Base-by-base conservation (phyloP, 768 basidiomycete genomes). In the Pleurotus giganteus region DNA sequence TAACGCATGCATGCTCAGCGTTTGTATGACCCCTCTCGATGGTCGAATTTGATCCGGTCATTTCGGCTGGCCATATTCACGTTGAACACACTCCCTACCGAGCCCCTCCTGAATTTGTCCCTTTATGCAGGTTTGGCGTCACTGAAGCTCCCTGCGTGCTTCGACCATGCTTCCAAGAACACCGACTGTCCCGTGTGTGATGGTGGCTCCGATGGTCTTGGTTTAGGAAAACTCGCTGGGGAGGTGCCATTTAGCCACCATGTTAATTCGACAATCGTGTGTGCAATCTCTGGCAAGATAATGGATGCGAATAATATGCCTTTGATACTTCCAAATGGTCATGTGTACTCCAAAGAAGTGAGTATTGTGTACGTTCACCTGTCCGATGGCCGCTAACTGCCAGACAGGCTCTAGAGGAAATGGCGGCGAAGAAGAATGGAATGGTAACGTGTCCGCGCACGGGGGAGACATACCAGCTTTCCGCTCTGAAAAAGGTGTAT, bases 251-350 rank as follows among this genome's bases (percentile, higher is more conserved):
- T 82, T 65, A 91, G 90, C 61, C 95, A 98, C 71, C 94, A 98
- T 66, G 85, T 88, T 36, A 98, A 96, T 65, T 96, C 94, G 19
- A 96, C 92, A 0, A 91, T 99, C 53, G 95, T 98, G 13, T 98
- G 97, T 66, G 73, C 85, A 50, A 80, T 98, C 63, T 93, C 83
- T 58, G 94, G 96, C 23, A 86, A 87, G 67, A 94, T 98, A 54
- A 96, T 98, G 88, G 90, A 97, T 63, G 94, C 86, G 60, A 86
- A 94, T 66, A 95, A 95, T 62, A 86, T 88, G 78, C 93, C 95
- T 0, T 82, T 97, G 86, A 88, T 85, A 11, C 91, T 97, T 61
- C 89, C 94, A 2, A 85, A 91, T 58, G 95, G 96, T 15, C 79
- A 88, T 63, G 95, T 98, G 34, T 98, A 98, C 68, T 95, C 93